Evolutionary conservation across 352 stramenopile species (phyloP).

Genomic region (Phytophthora colocasiae): DNA sequence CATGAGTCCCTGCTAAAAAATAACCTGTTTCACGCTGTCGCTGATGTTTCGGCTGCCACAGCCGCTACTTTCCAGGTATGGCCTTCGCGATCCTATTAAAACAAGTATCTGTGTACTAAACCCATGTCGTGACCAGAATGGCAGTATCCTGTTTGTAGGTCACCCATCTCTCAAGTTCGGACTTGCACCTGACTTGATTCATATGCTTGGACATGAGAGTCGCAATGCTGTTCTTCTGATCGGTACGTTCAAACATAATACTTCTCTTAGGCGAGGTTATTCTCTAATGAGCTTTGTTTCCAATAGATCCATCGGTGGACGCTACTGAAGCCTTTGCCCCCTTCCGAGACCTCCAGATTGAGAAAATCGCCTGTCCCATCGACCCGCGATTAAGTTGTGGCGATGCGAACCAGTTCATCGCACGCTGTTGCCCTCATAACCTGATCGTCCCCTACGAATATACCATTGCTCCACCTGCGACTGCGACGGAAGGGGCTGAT

Average conservation of each 20-base stretch:
- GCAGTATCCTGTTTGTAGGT: constrained; percentile 79
- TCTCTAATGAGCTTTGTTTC: neutral
- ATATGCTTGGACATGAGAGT: constrained; percentile 60
- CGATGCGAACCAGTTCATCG: constrained; percentile 88
- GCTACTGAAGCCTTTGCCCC: constrained; percentile 54
- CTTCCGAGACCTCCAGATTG: constrained; percentile 69
- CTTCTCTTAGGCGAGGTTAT: neutral
- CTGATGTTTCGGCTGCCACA: constrained; percentile 49
- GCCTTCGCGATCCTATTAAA: neutral
- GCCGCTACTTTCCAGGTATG: constrained; percentile 66
- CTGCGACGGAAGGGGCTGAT: constrained; percentile 23
- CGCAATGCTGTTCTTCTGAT: constrained; percentile 80
- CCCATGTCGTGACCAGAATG: constrained; percentile 42
- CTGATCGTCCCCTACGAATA: constrained; percentile 78
- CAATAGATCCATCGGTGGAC: constrained; percentile 66
- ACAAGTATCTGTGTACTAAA: neutral
- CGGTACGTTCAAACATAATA: constrained; percentile 35
- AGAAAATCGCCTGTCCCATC: constrained; percentile 83
- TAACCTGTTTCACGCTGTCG: constrained; percentile 58
- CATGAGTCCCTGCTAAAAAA: constrained; percentile 62
- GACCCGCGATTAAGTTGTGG: constrained; percentile 83
- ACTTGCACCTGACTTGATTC: constrained; percentile 56
- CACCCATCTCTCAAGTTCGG: constrained; percentile 77
- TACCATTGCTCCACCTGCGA: constrained; percentile 33
- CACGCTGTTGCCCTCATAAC: constrained; percentile 73